Evolutionary conservation across 805 yeast genomes (phyloP).

Genomic region (Candida railenensis): DNA sequence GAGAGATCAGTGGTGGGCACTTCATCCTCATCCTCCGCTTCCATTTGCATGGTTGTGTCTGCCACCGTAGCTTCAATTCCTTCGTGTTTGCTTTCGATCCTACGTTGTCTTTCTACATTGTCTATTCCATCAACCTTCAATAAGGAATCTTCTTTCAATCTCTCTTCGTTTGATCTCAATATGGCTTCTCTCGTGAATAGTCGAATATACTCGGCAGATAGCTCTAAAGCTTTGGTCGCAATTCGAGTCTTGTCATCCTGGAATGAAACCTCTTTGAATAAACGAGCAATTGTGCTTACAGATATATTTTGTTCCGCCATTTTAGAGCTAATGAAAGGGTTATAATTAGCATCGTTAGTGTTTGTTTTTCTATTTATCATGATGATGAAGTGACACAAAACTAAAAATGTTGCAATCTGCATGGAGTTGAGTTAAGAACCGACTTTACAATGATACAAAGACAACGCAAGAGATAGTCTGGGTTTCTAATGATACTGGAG

Average conservation of each 20-base stretch:
- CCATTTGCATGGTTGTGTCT: conserved; percentile 9
- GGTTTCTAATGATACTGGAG: too few species aligned
- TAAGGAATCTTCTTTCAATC: conserved; percentile 29
- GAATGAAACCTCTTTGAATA: conserved; percentile 53
- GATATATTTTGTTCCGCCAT: conserved; percentile 1
- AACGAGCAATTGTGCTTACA: conserved; percentile 42
- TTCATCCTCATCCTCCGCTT: conserved; percentile 14
- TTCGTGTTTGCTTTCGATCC: conserved; percentile 7
- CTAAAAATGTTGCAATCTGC: not conserved
- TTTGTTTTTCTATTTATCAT: not conserved
- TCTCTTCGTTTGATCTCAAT: conserved; percentile 53
- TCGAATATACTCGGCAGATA: conserved; percentile 53
- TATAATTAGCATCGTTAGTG: too few species aligned
- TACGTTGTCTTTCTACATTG: conserved; percentile 13
- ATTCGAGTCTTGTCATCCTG: conserved; percentile 45
- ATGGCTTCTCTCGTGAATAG: conserved; percentile 62
- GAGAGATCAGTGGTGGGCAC: conserved; percentile 15
- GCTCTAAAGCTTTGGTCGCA: conserved; percentile 46
- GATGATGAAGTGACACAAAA: not conserved
- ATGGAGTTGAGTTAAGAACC: too few species aligned
- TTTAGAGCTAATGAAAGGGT: not conserved
- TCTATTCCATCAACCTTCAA: conserved; percentile 35
- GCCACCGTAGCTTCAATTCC: conserved; percentile 8
- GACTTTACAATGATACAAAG: too few species aligned
- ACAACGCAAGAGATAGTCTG: too few species aligned